Conservation (phyloP, 345 rosid genomes). For the Linum lewisii region DNA sequence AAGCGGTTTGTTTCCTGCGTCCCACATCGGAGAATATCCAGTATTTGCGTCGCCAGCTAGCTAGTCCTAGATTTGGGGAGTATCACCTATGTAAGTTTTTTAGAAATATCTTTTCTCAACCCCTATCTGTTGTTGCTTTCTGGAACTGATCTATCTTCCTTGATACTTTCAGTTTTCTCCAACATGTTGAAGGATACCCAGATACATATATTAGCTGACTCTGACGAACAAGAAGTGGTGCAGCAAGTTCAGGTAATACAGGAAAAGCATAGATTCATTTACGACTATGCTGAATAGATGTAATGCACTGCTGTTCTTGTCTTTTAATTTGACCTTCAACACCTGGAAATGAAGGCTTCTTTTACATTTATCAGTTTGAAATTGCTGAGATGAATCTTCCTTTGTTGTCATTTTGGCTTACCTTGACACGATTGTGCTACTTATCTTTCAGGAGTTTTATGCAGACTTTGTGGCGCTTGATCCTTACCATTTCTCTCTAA, state of each 20-base stretch:
- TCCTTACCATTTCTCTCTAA: slow-evolving; percentile 82
- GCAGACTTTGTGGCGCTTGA: slow-evolving; percentile 89
- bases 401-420: not conserved
- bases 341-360: too few species aligned
- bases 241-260: slow-evolving; percentile 94
- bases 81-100: slow-evolving; percentile 64
- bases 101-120: not conserved
- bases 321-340: not conserved
- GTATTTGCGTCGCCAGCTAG: slow-evolving; percentile 68
- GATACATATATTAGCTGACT: slow-evolving; percentile 93
- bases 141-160: not conserved
- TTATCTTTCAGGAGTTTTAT: slow-evolving; percentile 76
- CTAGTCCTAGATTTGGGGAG: slow-evolving; percentile 83
- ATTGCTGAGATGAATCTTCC: not conserved
- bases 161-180: slow-evolving; percentile 67
- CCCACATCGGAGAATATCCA: slow-evolving; percentile 86
- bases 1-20: slow-evolving; percentile 83
- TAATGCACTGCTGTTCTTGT: not conserved
- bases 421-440: not conserved
- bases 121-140: not conserved
- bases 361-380: not conserved
- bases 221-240: slow-evolving; percentile 93
- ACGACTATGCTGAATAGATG: not conserved
- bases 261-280: not conserved
- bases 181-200: slow-evolving; percentile 94